Evolutionary conservation across 257 asterid species (phyloP), one percentile per base, ranked within the genome.

Genomic region (Jacaranda copaia): DNA sequence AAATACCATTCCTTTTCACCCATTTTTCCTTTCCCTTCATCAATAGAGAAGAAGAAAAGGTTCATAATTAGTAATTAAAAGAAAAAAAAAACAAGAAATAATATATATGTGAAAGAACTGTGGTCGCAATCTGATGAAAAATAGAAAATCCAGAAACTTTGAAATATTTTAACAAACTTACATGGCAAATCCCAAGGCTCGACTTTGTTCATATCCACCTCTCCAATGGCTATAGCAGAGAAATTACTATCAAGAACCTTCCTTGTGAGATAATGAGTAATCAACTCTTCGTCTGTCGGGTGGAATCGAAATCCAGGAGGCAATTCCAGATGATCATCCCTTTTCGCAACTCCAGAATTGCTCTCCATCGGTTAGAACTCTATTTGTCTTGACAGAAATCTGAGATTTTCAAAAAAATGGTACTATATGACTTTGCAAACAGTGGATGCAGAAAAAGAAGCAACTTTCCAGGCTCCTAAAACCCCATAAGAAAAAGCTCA

Each of bases 111-210:
- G 15, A 48, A 25, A 25, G 32, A 25, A 25, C 32, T 25, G 32
- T 25, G 32, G 32, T 25, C 32, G 2, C 32, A 25, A 25, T 25
- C 32, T 2, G 15, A 48, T 2, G 10, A 12, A 60, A 32, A 60
- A 12, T 25, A 25, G 15, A 20, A 13, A 12, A 60, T 25, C 67
- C 32, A 11, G 19, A 60, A 49, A 60, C 36, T 2, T 32, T 7
- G n/a, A 12, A 62, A 1, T 8, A 4, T 10, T 8, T 13, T 4
- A 2, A 45, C 36, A 18, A 62, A 68, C 87, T 89, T 82, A 92
- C 97, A 77, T 39, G 97, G 95, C 77, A 92, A 82, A 2, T 92
- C 91, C 96, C 97, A 90, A 0, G 97, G 97, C 72, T 92, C 97
- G 74, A 90, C 64, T 72, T 82, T 87, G 89, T 92, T 92, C 91